phyloP scores from a whole-genome alignment of 495 filamentous ascomycete genomes.

The Penicillium pulvis region DNA sequence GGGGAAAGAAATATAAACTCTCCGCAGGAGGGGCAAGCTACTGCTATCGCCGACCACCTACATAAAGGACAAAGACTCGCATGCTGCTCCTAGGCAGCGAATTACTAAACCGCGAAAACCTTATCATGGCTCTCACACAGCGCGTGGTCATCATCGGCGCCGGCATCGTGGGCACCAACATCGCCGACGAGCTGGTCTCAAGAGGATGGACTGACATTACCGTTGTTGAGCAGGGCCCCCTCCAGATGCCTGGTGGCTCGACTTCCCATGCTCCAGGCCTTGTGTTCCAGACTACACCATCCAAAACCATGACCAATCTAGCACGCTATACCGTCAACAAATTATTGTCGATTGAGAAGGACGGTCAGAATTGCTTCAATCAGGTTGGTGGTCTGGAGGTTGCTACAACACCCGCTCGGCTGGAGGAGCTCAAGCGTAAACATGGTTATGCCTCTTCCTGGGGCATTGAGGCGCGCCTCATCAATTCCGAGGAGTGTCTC shows the following conservation, averaged over 20 bases:
- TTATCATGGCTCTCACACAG: slow-evolving; percentile 27
- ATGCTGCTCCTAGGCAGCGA: slow-evolving; percentile 11
- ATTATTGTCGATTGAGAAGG: slow-evolving; percentile 42
- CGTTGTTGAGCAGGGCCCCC: slow-evolving; percentile 55
- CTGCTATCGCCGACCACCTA: slow-evolving; percentile 2
- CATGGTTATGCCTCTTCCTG: slow-evolving; percentile 51
- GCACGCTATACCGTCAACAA: slow-evolving; percentile 54
- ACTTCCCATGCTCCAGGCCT: slow-evolving; percentile 56
- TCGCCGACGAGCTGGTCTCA: slow-evolving; percentile 54
- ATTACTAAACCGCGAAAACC: slow-evolving; percentile 1
- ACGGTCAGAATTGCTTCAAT: slow-evolving; percentile 50
- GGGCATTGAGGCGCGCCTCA: slow-evolving; percentile 46
- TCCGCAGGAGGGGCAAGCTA: slow-evolving; percentile 16
- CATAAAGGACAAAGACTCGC: slow-evolving; percentile 9
- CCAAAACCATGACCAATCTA: slow-evolving; percentile 52
- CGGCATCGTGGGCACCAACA: slow-evolving; percentile 54
- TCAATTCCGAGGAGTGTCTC: slow-evolving; percentile 46
- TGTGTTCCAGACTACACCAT: slow-evolving; percentile 52
- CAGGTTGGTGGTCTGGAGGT: slow-evolving; percentile 53
- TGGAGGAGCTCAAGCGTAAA: slow-evolving; percentile 54
- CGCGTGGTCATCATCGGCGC: slow-evolving; percentile 56
- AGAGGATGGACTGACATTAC: slow-evolving; percentile 54
- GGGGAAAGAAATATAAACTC: slow-evolving; percentile 7
- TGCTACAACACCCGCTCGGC: slow-evolving; percentile 49
- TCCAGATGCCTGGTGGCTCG: slow-evolving; percentile 54